These are phyloP conservation scores for Penicillium sp. DNA, from an alignment of 2,329 filamentous ascomycete genomes.

Conservation along the genomic window DNA sequence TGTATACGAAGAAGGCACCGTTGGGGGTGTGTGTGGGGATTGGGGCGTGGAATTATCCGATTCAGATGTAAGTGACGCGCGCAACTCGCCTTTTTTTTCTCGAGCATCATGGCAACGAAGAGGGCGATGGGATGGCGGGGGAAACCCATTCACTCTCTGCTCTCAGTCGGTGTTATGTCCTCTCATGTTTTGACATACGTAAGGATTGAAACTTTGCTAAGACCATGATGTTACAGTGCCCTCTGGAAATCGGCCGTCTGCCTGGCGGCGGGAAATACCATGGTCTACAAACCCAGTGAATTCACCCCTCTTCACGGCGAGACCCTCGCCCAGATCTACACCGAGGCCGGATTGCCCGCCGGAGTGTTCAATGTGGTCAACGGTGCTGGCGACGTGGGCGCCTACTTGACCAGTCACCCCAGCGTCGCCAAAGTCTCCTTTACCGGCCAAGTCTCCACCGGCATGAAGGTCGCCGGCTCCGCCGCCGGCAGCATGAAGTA, in stretches of 20 bases:
- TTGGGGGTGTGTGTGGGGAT: slow-evolving; percentile 81
- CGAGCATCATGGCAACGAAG: too few species aligned
- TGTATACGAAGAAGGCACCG: slow-evolving; percentile 75
- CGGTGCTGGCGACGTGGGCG: slow-evolving; percentile 70
- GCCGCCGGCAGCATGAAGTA: slow-evolving; percentile 80
- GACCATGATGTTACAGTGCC: slow-evolving; percentile 40
- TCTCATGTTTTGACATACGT: background rate
- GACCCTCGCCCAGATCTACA: slow-evolving; percentile 67
- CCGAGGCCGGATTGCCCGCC: slow-evolving; percentile 69
- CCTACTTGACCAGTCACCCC: slow-evolving; percentile 65
- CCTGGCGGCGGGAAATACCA: slow-evolving; percentile 77
- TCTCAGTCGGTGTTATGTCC: background rate
- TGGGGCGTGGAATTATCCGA: slow-evolving; percentile 87
- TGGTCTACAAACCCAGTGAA: slow-evolving; percentile 88
- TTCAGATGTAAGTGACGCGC: slow-evolving; percentile 58
- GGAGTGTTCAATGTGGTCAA: slow-evolving; percentile 86
- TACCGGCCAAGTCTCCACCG: slow-evolving; percentile 79
- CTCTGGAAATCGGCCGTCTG: slow-evolving; percentile 86
- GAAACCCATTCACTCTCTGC: too few species aligned
- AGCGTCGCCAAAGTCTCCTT: slow-evolving; percentile 80
- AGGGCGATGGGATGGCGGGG: too few species aligned
- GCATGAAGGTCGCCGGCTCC: slow-evolving; percentile 70
- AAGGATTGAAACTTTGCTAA: too few species aligned
- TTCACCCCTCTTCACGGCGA: slow-evolving; percentile 78
- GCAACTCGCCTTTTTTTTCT: too few species aligned